Base-by-base conservation (phyloP, 2,329 filamentous ascomycete genomes). In the Cercospora sojina region DNA sequence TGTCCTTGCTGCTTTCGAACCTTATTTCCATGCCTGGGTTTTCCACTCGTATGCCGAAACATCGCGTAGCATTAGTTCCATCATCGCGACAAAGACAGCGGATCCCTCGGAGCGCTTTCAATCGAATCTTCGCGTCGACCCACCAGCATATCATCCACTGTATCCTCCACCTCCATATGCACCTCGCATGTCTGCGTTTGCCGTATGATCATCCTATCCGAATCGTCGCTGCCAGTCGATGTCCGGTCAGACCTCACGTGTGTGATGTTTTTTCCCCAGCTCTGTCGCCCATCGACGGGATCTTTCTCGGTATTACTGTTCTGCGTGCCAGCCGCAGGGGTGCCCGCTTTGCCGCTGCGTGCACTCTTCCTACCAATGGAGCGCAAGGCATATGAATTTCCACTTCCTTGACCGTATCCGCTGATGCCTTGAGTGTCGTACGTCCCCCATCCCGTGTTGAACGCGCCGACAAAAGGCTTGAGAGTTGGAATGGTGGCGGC, bases 381-480 rank as follows among this genome's bases (percentile, higher is more conserved):
- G 2, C 65, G 49, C 64, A 72, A 58, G 16, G 66, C 69, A 47
- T 72, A 70, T 6, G 67, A 70, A n/a, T 59, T 51, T 49, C 55
- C 66, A 56, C 66, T 70, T 29, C 58, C 62, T 18, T 67, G 59
- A 8, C 70, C 70, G 25, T 70, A 70, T 23, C 70, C 69, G 35
- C 64, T 64, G 35, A 69, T 41, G 2, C 70, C 70, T 20, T 64
- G 64, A 13, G 65, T 67, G 25, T 72, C 69, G 64, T 67, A 65
- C 4, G 72, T 71, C 16, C 72, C 72, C 67, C 68, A 72, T 9
- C 68, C 62, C 3, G 72, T 73, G 32, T 73, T 73, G 65, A 72
- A 71, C 12, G 72, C 71, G 25, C 67, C 65, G 16, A 73, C 65
- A 55, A 73, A 73, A n/a, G 68, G 66, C 31, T 72, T 72, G 7